A percentile compares a stretch with the other conserved stretches of the same genome.
phyloP scores from a whole-genome alignment of 2,329 filamentous ascomycete species.

The Hymenotorrendiella dingleyae region DNA sequence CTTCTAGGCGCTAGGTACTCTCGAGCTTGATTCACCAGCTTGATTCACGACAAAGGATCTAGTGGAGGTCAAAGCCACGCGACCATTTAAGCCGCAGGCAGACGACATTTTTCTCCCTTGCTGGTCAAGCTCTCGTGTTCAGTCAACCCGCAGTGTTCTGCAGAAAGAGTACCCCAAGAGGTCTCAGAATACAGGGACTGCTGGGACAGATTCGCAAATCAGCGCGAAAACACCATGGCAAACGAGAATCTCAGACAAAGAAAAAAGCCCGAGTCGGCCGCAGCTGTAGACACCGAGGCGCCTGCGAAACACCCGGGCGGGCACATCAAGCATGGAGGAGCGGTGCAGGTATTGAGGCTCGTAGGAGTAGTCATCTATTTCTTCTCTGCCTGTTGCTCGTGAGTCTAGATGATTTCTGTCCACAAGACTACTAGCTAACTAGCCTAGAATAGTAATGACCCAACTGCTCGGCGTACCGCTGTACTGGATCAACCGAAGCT shows the following conservation, averaged over 20 bases:
- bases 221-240: conserved; percentile 15
- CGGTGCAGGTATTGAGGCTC: conserved; percentile 25
- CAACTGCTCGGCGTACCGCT: conserved; percentile 72
- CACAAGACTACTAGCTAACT: conserved; percentile 16
- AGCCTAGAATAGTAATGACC: conserved; percentile 56
- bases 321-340: conserved; percentile 27
- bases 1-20: no score
- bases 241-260: conserved; percentile 23
- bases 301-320: conserved; percentile 29
- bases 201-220: not conserved
- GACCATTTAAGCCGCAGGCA: conserved; percentile 10
- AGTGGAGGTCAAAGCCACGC: conserved; percentile 5
- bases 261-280: conserved; percentile 6
- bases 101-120: conserved; percentile 19
- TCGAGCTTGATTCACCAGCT: no score
- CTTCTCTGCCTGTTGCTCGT: conserved; percentile 25
- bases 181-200: no score
- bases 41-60: not conserved
- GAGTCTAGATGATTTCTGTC: conserved; percentile 11
- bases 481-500: conserved; percentile 68
- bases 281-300: conserved; percentile 1
- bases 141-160: no score
- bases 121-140: no score
- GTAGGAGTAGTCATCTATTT: conserved; percentile 26
- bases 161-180: no score